Evolutionary conservation across 495 filamentous ascomycete species (phyloP).

Genomic region (Hypoxylon perforatum): DNA sequence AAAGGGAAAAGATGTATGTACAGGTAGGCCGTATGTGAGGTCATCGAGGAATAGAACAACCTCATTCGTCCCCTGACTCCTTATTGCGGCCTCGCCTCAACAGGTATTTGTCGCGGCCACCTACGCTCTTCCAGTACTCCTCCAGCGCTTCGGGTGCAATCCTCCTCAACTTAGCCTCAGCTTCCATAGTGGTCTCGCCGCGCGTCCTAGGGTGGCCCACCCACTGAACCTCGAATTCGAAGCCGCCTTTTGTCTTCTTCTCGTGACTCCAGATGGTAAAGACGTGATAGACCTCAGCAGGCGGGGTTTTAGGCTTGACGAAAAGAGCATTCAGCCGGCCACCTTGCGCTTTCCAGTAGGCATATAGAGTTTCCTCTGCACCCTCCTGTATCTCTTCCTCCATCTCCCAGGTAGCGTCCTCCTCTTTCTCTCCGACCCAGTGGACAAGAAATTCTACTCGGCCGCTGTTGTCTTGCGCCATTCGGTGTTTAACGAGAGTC

Average conservation of each 20-base stretch:
- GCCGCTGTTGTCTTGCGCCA: constrained; percentile 34
- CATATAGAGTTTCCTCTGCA: constrained; percentile 39
- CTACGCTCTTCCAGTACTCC: constrained; percentile 42
- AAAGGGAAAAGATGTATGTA: constrained; percentile 1
- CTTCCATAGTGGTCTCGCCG: constrained; percentile 43
- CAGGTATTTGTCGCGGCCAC: constrained; percentile 39
- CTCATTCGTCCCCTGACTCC: constrained; percentile 31
- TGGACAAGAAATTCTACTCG: constrained; percentile 42
- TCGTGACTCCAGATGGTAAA: constrained; percentile 40
- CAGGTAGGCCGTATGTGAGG: not conserved
- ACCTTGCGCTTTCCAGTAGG: constrained; percentile 45
- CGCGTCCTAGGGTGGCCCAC: constrained; percentile 40
- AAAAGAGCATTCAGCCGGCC: constrained; percentile 44
- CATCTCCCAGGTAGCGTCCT: constrained; percentile 42
- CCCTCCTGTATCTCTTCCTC: constrained; percentile 46
- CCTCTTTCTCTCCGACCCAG: constrained; percentile 39
- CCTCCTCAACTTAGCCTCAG: constrained; percentile 40
- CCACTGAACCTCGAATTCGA: constrained; percentile 49
- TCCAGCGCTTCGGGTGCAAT: constrained; percentile 33
- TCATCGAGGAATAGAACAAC: not conserved
- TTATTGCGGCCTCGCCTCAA: constrained; percentile 40
- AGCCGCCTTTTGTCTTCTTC: constrained; percentile 40
- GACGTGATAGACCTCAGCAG: constrained; percentile 41
- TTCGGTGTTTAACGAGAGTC: constrained; percentile 36
- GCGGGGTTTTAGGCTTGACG: constrained; percentile 42